A percentile compares a stretch with the other conserved stretches of the same genome.
phyloP scores from a whole-genome alignment of 108 stramenopile species.

The Fragilariopsis cylindrus region DNA sequence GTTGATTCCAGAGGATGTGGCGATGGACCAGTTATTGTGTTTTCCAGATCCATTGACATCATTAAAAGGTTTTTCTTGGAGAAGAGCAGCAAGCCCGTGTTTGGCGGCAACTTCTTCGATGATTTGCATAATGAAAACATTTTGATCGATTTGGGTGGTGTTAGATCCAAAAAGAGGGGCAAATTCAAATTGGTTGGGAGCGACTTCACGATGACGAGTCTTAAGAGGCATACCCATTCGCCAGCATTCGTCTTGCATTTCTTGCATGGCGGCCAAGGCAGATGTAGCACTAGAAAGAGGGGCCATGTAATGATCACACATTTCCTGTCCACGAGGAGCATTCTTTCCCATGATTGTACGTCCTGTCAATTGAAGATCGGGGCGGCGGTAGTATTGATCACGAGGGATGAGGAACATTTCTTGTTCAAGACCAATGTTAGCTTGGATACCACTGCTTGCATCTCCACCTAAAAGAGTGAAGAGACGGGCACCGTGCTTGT shows the following conservation, averaged over 20 bases:
- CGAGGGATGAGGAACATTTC: constrained; percentile 96
- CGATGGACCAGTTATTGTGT: constrained; percentile 97
- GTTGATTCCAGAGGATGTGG: constrained; percentile 82
- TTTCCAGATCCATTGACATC: constrained; percentile 95
- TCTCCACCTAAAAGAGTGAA: constrained; percentile 79
- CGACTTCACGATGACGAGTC: constrained; percentile 95
- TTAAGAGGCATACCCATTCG: constrained; percentile 86
- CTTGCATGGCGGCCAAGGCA: constrained; percentile 90
- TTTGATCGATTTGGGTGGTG: constrained; percentile 94
- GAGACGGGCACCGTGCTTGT: constrained; percentile 83
- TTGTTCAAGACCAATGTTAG: constrained; percentile 95
- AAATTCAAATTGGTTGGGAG: constrained; percentile 96
- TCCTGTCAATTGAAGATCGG: constrained; percentile 91
- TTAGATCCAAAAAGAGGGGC: constrained; percentile 89
- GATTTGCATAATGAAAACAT: constrained; percentile 96
- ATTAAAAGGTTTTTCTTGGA: constrained; percentile 97
- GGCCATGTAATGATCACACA: constrained; percentile 96
- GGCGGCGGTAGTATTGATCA: constrained; percentile 88
- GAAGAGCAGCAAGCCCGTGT: constrained; percentile 91
- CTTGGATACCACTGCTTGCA: constrained; percentile 52
- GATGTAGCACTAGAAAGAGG: constrained; percentile 78
- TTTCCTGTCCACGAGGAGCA: constrained; percentile 94
- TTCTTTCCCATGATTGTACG: constrained; percentile 93
- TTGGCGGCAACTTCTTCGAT: constrained; percentile 91
- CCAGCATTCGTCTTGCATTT: constrained; percentile 92